A percentile compares a stretch with the other conserved stretches of the same genome.
Conservation (phyloP, 352 stramenopile species). For the Globisporangium perplexum region DNA sequence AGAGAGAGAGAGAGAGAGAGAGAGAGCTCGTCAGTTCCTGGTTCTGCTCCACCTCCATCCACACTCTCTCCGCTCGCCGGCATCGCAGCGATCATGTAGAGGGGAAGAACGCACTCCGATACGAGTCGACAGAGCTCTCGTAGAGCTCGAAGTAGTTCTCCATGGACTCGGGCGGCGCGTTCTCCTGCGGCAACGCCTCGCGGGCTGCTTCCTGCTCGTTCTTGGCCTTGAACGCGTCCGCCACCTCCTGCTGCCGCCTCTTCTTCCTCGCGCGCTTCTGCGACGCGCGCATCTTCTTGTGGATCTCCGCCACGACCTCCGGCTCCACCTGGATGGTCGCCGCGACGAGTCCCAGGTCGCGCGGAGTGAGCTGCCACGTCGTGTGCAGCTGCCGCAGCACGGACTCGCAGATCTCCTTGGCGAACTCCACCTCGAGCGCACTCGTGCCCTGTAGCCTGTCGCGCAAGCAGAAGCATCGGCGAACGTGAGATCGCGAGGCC, state of each 20-base stretch:
- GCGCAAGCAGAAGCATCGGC: background rate
- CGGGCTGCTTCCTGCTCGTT: constrained; percentile 1
- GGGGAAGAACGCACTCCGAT: constrained; percentile 36
- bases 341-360: constrained; percentile 57
- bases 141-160: constrained; percentile 48
- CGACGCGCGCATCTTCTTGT: constrained; percentile 41
- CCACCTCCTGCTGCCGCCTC: constrained; percentile 17
- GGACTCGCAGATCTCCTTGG: constrained; percentile 60
- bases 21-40: background rate
- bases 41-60: too few relatives aligned
- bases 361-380: constrained; percentile 61
- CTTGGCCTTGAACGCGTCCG: constrained; percentile 8
- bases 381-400: constrained; percentile 59
- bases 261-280: constrained; percentile 38
- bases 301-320: constrained; percentile 57
- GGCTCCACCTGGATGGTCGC: constrained; percentile 58
- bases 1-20: background rate
- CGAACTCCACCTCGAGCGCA: constrained; percentile 63
- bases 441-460: constrained; percentile 61
- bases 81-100: background rate
- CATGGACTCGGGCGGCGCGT: constrained; percentile 17
- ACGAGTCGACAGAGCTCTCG: constrained; percentile 56
- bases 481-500: background rate
- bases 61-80: too few relatives aligned
- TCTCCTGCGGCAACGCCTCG: background rate